Evolutionary conservation across 2,329 filamentous ascomycete species (phyloP).

Genomic region (Xylariaceae sp.): DNA sequence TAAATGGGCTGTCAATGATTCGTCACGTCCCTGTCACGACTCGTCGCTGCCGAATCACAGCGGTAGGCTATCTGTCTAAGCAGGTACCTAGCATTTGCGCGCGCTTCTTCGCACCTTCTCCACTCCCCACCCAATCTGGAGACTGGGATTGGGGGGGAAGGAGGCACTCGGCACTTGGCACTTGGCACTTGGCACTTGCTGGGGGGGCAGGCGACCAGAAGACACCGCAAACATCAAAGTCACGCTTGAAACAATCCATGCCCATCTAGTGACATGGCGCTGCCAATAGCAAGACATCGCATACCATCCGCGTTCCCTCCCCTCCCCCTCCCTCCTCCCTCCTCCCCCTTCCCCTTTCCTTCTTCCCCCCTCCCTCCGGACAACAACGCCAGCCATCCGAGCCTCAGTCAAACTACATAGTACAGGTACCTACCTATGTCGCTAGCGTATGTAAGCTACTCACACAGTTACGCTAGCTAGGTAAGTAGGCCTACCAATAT

Average conservation of each 20-base stretch:
- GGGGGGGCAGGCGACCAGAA: not conserved
- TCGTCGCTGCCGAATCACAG: not conserved
- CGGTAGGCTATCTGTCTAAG: no score
- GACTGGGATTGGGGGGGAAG: no score
- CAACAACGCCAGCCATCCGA: not conserved
- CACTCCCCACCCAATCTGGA: not conserved
- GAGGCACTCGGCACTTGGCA: no score
- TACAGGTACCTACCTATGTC: no score
- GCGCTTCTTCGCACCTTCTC: not conserved
- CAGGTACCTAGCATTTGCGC: no score
- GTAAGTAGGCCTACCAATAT: no score
- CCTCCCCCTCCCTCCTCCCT: no score
- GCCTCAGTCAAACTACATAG: not conserved
- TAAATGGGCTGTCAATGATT: not conserved
- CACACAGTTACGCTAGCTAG: no score
- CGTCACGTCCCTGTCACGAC: not conserved
- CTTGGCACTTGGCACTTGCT: no score
- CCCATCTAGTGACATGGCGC: slow-evolving; percentile 2
- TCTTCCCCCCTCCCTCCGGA: not conserved
- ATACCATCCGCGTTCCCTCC: not conserved
- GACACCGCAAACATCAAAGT: not conserved
- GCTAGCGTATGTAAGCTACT: no score
- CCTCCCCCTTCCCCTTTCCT: no score
- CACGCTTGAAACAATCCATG: slow-evolving; percentile 6
- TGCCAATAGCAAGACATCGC: slow-evolving; percentile 9